phyloP scores from a whole-genome alignment of 164 flowering plant genomes.

The Protea cynaroides region DNA sequence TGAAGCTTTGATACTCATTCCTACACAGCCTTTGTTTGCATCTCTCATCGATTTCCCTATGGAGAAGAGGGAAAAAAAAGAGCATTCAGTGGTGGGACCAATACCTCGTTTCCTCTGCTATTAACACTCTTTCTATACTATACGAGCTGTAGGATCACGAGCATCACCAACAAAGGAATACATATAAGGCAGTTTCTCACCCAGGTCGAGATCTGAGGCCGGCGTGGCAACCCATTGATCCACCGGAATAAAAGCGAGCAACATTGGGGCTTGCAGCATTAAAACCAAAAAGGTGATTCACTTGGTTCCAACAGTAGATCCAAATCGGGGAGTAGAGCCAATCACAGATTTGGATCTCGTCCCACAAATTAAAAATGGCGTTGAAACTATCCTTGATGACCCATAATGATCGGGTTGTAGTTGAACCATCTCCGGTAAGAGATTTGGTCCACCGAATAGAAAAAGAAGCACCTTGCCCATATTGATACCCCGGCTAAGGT shows the following conservation, averaged over 20 bases:
- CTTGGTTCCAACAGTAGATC: background rate
- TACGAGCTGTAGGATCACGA: conserved; percentile 9
- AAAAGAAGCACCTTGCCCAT: too few relatives aligned
- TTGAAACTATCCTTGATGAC: too few relatives aligned
- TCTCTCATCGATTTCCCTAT: background rate
- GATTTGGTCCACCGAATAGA: too few relatives aligned
- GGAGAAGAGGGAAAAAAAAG: background rate
- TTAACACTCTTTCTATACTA: conserved; percentile 6
- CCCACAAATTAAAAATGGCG: background rate
- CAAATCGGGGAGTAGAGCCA: background rate
- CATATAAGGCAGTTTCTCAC: background rate
- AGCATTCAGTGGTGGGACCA: conserved; percentile 3
- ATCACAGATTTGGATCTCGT: background rate
- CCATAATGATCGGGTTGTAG: too few relatives aligned
- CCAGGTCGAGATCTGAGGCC: too few relatives aligned
- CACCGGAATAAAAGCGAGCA: too few relatives aligned
- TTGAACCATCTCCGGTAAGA: too few relatives aligned
- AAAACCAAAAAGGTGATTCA: background rate
- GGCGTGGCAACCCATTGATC: too few relatives aligned
- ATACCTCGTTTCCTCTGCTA: conserved; percentile 1
- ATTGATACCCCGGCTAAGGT: too few relatives aligned
- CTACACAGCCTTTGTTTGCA: too few relatives aligned
- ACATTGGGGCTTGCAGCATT: background rate
- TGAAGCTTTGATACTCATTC: too few relatives aligned
- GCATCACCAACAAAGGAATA: background rate